These are phyloP conservation scores for Phaseolus coccineus DNA, from an alignment of 331 rosid species.

Conservation along the genomic window DNA sequence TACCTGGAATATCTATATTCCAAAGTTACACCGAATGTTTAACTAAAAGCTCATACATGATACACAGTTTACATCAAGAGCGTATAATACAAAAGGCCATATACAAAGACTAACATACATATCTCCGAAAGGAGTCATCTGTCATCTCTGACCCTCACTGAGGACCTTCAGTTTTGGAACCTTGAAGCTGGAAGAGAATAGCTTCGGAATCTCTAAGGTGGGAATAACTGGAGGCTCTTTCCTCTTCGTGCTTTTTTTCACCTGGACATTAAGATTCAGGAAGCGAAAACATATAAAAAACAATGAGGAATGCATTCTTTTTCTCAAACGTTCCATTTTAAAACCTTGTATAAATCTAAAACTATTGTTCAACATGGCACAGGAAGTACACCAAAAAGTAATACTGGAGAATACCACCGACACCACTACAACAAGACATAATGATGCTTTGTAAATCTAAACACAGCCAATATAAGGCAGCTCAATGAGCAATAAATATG, in stretches of 20 bases:
- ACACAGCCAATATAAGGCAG: too few relatives aligned
- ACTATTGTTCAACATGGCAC: too few relatives aligned
- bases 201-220: constrained; percentile 56
- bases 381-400: too few relatives aligned
- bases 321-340: too few relatives aligned
- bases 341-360: too few relatives aligned
- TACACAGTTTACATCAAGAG: constrained; percentile 34
- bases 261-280: constrained; percentile 54
- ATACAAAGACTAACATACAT: constrained; percentile 10
- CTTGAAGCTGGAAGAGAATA: constrained; percentile 76
- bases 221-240: constrained; percentile 47
- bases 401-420: too few relatives aligned
- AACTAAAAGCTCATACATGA: background rate
- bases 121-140: background rate
- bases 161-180: constrained; percentile 84
- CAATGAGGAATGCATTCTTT: background rate
- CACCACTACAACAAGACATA: too few relatives aligned
- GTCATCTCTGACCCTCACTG: constrained; percentile 37
- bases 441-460: too few relatives aligned
- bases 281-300: background rate
- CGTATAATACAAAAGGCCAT: background rate
- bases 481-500: too few relatives aligned
- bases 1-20: background rate
- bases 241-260: constrained; percentile 62
- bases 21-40: background rate